Evolutionary conservation across 495 filamentous ascomycete species (phyloP).

Genomic region (Aspergillus funiculosus): DNA sequence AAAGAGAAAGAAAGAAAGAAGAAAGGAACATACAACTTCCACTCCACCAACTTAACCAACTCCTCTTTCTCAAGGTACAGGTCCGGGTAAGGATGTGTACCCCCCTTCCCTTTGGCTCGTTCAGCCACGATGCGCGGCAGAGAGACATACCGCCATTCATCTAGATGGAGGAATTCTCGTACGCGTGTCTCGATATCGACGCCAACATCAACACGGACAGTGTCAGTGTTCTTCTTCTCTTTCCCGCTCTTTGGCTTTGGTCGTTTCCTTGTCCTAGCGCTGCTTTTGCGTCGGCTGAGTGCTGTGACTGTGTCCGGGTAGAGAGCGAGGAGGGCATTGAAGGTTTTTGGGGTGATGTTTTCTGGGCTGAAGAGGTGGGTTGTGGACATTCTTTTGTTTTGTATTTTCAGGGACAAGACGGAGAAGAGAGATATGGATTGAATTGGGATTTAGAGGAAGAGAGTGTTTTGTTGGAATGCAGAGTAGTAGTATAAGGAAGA

Average conservation of each 20-base stretch:
- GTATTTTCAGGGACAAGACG: too few species aligned
- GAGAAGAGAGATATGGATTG: too few species aligned
- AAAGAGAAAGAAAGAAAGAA: constrained; percentile 7
- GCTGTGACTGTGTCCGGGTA: constrained; percentile 30
- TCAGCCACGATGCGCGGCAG: constrained; percentile 15
- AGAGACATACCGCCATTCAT: constrained; percentile 33
- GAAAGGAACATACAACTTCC: constrained; percentile 61
- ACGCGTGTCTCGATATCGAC: constrained; percentile 11
- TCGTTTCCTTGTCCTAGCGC: not conserved
- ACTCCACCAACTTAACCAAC: constrained; percentile 52
- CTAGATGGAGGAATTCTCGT: constrained; percentile 24
- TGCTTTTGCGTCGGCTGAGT: constrained; percentile 25
- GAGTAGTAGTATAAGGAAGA: too few species aligned
- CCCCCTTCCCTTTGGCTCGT: not conserved
- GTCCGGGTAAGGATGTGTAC: too few species aligned
- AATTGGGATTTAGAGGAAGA: too few species aligned
- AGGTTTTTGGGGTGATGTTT: constrained; percentile 30
- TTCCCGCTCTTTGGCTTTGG: constrained; percentile 14
- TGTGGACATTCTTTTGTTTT: constrained; percentile 1
- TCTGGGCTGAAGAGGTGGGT: constrained; percentile 21
- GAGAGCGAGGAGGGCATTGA: constrained; percentile 24
- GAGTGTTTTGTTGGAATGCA: too few species aligned
- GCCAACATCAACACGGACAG: too few species aligned
- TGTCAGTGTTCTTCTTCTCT: constrained; percentile 1
- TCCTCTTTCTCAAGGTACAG: constrained; percentile 32